phyloP scores from a whole-genome alignment of 2,329 filamentous ascomycete species.

The Ceratocystis colombiana region DNA sequence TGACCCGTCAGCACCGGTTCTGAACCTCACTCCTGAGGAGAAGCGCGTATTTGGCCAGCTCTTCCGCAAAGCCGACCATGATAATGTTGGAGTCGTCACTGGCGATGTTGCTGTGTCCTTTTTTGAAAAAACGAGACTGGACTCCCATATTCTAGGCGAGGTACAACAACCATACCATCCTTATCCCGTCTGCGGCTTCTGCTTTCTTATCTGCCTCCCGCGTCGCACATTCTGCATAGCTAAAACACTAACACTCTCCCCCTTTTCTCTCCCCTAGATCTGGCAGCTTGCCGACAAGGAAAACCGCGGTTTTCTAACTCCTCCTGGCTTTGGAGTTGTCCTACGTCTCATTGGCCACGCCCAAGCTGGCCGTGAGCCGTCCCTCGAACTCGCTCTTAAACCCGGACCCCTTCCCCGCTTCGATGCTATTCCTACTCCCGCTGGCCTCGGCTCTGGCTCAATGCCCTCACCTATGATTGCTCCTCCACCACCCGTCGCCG shows the following conservation, averaged over 20 bases:
- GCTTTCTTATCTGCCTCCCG: background rate
- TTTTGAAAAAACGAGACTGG: slow-evolving; percentile 89
- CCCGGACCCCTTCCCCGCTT: slow-evolving; percentile 87
- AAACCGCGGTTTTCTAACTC: slow-evolving; percentile 87
- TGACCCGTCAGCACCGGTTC: slow-evolving; percentile 43
- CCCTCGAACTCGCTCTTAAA: slow-evolving; percentile 69
- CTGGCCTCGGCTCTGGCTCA: slow-evolving; percentile 26
- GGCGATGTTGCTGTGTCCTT: slow-evolving; percentile 95
- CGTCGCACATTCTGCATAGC: slow-evolving; percentile 3
- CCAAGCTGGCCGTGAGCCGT: slow-evolving; percentile 75
- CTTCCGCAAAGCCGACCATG: slow-evolving; percentile 85
- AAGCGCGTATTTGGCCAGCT: slow-evolving; percentile 89
- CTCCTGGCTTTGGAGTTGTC: slow-evolving; percentile 85
- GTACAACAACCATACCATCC: slow-evolving; percentile 40
- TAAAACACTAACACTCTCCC: slow-evolving; percentile 8
- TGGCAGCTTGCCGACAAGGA: slow-evolving; percentile 98
- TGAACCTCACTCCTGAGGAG: slow-evolving; percentile 84
- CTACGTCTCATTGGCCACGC: slow-evolving; percentile 91
- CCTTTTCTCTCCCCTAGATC: slow-evolving; percentile 49
- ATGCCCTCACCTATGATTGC: slow-evolving; percentile 29
- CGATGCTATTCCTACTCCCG: slow-evolving; percentile 40
- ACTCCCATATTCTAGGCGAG: slow-evolving; percentile 78
- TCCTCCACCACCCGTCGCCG: slow-evolving; percentile 38
- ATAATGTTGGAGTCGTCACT: slow-evolving; percentile 84
- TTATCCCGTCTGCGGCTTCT: background rate